Base-by-base conservation (phyloP, 352 stramenopile genomes). In the Phytopythium delawarense region DNA sequence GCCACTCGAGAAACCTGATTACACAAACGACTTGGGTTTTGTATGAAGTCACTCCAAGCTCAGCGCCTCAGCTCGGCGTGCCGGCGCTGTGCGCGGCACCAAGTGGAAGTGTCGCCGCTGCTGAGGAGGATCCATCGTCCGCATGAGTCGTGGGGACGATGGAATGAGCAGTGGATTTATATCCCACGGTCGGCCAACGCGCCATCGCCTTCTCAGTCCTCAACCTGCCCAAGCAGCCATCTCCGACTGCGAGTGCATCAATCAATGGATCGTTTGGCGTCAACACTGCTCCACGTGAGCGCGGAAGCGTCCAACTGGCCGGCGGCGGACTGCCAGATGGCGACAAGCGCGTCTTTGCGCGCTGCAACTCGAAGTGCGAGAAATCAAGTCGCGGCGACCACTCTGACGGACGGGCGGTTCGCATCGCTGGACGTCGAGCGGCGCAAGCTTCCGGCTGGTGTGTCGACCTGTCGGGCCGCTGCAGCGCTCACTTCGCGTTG, bases 381-480 rank as follows among this genome's bases (percentile, higher is more conserved):
- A 25, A 59, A 59, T 59, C 54, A 59, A 59, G 54, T 59, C 54
- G 37, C 23, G 11, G 51, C 15, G 54, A 50, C 54, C 39, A 59
- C 54, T 59, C 4, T 59, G 21, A 4, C 34, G 34, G 20, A 13
- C 28, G 20, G 52, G 23, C 23, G 7, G 23, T 7, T 13, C n/a
- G n/a, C n/a, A 32, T 45, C 39, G 39, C n/a, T 32, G 2, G 45
- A 7, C 48, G 21, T 54, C 18, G 42, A 49, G 4, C 42, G 42
- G 42, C 42, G 42, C 21, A 49, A 49, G 42, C 42, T 49, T 25
- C 42, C 42, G 16, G 3, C 42, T 49, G 5, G 42, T 49, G 20
- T 49, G 42, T 25, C 40, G 40, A 45, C 15, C 15, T 45, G 40
- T 21, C n/a, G 40, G 12, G 3, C 42, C 42, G 16, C 18, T 49